These are phyloP conservation scores for Fusarium tuaranense DNA, from an alignment of 2,329 filamentous ascomycete genomes.

Conservation along the genomic window DNA sequence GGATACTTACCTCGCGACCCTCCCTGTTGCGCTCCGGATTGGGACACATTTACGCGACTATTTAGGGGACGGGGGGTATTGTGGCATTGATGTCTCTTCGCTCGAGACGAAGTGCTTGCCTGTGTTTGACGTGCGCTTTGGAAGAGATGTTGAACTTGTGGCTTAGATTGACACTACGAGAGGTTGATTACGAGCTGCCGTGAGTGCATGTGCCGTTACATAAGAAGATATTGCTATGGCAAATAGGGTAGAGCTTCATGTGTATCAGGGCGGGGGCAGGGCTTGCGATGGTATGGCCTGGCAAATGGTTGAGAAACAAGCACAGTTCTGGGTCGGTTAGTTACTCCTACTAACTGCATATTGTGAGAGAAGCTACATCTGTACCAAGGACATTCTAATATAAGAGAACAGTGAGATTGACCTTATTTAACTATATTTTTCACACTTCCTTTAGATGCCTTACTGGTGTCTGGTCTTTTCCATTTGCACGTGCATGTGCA, in stretches of 20 bases:
- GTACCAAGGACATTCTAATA: background rate
- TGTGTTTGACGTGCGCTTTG: background rate
- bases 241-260: background rate
- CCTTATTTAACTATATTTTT: background rate
- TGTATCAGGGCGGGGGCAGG: background rate
- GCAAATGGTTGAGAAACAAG: too few relatives aligned
- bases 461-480: background rate
- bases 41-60: too few relatives aligned
- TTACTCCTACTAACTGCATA: too few relatives aligned
- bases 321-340: too few relatives aligned
- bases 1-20: background rate
- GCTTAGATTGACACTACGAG: background rate
- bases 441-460: background rate
- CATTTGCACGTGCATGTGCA: background rate
- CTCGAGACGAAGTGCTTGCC: too few relatives aligned
- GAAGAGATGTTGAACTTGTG: background rate
- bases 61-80: too few relatives aligned
- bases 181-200: background rate
- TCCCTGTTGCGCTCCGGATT: background rate
- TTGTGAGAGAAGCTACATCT: background rate
- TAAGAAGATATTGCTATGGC: background rate
- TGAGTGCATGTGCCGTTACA: background rate
- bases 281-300: background rate
- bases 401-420: background rate
- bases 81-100: background rate